Evolutionary conservation across 2,329 filamentous ascomycete genomes (phyloP), one percentile per base, ranked within the genome.

Genomic region (Pseudocercospora eumusae): DNA sequence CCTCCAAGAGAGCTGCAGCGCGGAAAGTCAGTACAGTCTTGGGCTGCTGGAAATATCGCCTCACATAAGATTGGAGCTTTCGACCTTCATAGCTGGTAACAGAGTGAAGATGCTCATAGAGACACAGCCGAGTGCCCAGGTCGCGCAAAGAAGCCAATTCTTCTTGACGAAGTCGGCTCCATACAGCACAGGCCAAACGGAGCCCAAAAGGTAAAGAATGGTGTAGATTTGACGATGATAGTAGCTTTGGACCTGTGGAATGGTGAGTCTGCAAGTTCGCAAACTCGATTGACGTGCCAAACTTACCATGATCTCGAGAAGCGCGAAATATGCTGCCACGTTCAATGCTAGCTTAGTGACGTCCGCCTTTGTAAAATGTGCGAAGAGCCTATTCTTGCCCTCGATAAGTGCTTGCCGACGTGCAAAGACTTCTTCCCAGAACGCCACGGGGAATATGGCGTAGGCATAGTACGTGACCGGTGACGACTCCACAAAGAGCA

Each of bases 391-490:
- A 65, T 82, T 83, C 56, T 84, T 82, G 2, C 92, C 93, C 64
- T 87, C 83, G 5, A 78, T 71, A 11, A 97, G 76, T 45, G 90
- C 90, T 50, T 83, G 81, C 60, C 92, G 84, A 27, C 90, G 86
- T 2, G 91, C 90, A 75, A 89, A 93, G 0, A 97, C 91, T 72
- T 97, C 93, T 76, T 97, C 93, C 95, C 95, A 99, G 79, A 99
- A 98, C 61, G 91, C 84, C 2, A 96, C 87, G 0, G 95, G 95
- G 75, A 99, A 99, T 69, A 96, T 85, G 0, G 89, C 90, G 74
- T 99, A 99, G 1, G 86, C 85, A 72, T 98, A 99, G 75, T 99
- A 99, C 2, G 90, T 89, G 61, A 82, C 74, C 0, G 93, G 89
- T 1, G 93, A 96, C 49, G 86, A 84, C 50, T 96, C 93, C 61